Evolutionary conservation across 768 basidiomycete species (phyloP).

Genomic region (Sistotremastrum niveocremeum): DNA sequence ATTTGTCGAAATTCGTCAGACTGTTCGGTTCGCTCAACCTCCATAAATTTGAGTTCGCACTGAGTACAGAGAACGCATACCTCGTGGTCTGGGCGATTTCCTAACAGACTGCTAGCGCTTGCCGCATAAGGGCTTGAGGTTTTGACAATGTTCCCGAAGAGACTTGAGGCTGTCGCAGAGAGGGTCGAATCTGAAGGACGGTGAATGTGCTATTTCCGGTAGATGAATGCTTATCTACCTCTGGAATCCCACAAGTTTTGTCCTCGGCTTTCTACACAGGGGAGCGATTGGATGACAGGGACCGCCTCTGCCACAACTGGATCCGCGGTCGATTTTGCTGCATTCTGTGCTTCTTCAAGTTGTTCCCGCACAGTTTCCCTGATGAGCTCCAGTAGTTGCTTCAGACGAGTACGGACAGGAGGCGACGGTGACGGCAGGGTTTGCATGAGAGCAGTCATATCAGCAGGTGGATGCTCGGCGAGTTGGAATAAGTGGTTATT

Average conservation of each 20-base stretch:
- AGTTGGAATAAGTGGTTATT: conserved; percentile 65
- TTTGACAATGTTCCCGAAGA: background rate
- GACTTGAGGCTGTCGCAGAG: background rate
- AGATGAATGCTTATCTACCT: background rate
- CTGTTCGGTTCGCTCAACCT: background rate
- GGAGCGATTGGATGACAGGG: background rate
- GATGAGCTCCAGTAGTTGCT: conserved; percentile 54
- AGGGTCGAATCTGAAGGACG: conserved; percentile 1
- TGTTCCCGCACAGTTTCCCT: conserved; percentile 29
- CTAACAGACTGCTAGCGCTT: conserved; percentile 32
- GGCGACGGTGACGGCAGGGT: conserved; percentile 42
- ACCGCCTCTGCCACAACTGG: background rate
- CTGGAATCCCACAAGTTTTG: background rate
- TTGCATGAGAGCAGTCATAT: conserved; percentile 48
- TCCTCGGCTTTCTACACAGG: background rate
- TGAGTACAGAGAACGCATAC: no score
- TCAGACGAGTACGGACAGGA: conserved; percentile 44
- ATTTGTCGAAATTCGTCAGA: background rate
- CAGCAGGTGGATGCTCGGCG: conserved; percentile 55
- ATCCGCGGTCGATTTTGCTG: conserved; percentile 6
- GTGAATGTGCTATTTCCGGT: background rate
- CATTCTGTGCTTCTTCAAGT: conserved; percentile 11
- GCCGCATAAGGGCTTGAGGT: conserved; percentile 11
- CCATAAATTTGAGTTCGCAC: no score
- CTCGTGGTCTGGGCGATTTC: conserved; percentile 12